These are phyloP conservation scores for Talaromyces sp. DNA, from an alignment of 2,329 filamentous ascomycete species.

Conservation along the genomic window DNA sequence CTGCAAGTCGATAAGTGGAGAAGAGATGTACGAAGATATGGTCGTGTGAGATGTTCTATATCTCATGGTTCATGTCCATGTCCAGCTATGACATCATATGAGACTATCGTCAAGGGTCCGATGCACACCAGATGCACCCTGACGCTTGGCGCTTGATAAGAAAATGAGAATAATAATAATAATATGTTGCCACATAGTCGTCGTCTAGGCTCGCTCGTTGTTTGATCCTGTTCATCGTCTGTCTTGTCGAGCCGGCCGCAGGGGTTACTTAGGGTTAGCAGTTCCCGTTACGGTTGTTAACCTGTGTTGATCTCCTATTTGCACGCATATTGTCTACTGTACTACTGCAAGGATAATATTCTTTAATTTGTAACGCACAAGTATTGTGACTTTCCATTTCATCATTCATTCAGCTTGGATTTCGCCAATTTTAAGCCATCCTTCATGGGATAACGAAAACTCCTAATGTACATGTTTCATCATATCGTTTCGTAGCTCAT, in stretches of 20 bases:
- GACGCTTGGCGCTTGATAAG: neutral
- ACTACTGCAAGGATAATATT: neutral
- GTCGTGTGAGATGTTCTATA: neutral
- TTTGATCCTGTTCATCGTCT: neutral
- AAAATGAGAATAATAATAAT: neutral
- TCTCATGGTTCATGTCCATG: neutral
- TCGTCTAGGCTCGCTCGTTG: neutral
- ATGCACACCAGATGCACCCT: neutral
- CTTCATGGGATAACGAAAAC: neutral
- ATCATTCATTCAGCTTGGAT: neutral
- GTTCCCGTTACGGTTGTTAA: neutral
- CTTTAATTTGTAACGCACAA: neutral
- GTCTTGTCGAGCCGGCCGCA: neutral
- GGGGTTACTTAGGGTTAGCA: neutral
- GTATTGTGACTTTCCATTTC: neutral
- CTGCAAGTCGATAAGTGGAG: neutral
- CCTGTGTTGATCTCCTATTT: neutral
- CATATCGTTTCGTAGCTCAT: conserved; percentile 2
- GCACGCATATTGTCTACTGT: too few relatives aligned
- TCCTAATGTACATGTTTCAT: neutral
- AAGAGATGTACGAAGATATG: neutral
- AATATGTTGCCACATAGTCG: neutral
- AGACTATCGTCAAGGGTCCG: neutral
- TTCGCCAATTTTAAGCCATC: neutral
- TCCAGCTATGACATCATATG: conserved; percentile 14